phyloP scores from a whole-genome alignment of 2,329 filamentous ascomycete genomes.

The Epichloe gansuensis region DNA sequence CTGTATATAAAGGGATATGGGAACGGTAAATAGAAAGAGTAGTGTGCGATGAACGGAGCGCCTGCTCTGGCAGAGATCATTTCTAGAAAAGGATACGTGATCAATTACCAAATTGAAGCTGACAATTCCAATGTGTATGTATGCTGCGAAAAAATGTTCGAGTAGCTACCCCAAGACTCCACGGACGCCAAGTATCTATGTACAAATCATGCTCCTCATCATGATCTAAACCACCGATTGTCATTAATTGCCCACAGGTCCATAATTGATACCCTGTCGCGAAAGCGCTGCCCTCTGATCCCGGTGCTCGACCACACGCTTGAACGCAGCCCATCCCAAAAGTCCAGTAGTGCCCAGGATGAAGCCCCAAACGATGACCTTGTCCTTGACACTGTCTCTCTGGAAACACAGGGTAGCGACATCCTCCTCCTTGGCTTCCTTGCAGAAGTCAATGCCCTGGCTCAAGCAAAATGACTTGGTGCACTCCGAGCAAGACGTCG shows the following conservation, averaged over 20 bases:
- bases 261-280: constrained; percentile 17
- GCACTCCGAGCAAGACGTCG: constrained; percentile 44
- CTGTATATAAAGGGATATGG: neutral
- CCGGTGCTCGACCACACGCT: constrained; percentile 32
- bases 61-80: neutral
- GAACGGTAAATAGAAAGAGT: neutral
- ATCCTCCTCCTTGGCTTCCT: constrained; percentile 47
- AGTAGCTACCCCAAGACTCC: neutral
- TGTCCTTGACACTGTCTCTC: constrained; percentile 53
- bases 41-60: neutral
- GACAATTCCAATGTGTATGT: neutral
- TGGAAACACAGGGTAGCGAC: constrained; percentile 52
- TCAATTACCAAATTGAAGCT: neutral
- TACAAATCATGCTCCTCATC: neutral
- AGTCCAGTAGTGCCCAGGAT: constrained; percentile 45
- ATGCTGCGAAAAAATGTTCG: neutral
- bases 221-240: neutral
- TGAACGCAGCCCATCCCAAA: constrained; percentile 45
- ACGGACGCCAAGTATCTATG: neutral
- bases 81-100: neutral
- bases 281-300: constrained; percentile 18
- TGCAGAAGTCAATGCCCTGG: constrained; percentile 49
- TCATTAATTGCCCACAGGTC: constrained; percentile 8
- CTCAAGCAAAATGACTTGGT: constrained; percentile 52
- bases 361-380: constrained; percentile 53